Conservation (phyloP, 2,329 filamentous ascomycete genomes). For the Cordyceps farinosa region DNA sequence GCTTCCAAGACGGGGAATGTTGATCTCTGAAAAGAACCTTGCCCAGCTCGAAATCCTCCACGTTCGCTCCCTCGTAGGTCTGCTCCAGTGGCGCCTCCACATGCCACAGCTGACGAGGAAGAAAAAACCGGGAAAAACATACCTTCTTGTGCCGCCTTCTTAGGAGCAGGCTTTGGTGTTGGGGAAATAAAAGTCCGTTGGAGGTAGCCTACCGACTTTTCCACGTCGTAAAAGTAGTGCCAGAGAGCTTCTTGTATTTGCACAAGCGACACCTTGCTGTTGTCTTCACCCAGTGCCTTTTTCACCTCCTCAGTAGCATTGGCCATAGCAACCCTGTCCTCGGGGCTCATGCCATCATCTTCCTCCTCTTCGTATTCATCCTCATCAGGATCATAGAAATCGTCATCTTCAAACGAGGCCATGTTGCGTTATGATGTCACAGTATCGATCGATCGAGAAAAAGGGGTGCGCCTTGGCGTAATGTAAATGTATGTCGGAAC, state of each 20-base stretch:
- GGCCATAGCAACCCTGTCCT: constrained; percentile 53
- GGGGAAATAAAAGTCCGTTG: constrained; percentile 58
- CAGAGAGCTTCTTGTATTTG: constrained; percentile 89
- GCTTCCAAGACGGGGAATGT: constrained; percentile 22
- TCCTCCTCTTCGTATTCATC: constrained; percentile 46
- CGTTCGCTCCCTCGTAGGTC: constrained; percentile 25
- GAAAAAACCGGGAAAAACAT: constrained; percentile 25
- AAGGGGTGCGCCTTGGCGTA: background rate
- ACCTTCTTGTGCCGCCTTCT: constrained; percentile 42
- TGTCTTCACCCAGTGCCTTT: constrained; percentile 58
- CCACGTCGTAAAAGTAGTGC: constrained; percentile 94
- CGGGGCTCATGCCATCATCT: constrained; percentile 44
- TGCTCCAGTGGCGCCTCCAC: constrained; percentile 29
- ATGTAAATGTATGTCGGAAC: no score
- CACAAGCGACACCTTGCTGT: constrained; percentile 50
- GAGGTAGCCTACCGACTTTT: constrained; percentile 78
- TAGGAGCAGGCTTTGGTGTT: constrained; percentile 40
- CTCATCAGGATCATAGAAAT: constrained; percentile 18
- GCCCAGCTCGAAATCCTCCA: background rate
- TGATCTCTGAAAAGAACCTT: constrained; percentile 12
- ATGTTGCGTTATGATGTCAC: constrained; percentile 15
- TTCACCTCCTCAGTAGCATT: constrained; percentile 65
- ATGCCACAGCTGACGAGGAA: constrained; percentile 16
- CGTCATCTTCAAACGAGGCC: constrained; percentile 17
- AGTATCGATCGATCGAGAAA: background rate